Percentiles rank a stretch among this genome's conserved stretches.
phyloP scores from a whole-genome alignment of 169 alveolate genomes.

The Eimeria falciformis region DNA sequence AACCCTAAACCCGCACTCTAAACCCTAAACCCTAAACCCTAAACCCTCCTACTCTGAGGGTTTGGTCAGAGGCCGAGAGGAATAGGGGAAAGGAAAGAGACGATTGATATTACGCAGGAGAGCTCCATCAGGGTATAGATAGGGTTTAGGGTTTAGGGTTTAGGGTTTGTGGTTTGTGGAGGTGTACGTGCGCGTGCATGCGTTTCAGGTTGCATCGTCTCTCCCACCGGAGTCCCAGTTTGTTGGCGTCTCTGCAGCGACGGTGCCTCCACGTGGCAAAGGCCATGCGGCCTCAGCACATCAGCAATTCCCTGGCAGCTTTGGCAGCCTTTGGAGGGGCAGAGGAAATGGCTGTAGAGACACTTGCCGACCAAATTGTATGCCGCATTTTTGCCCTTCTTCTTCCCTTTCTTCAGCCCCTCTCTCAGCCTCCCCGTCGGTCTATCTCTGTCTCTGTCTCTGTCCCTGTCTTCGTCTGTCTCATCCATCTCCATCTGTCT shows the following conservation, averaged over 20 bases:
- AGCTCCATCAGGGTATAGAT: neutral
- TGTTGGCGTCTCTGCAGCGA: neutral
- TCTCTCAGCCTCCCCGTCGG: neutral
- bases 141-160: conserved; percentile 3
- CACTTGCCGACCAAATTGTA: neutral
- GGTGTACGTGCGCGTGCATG: neutral
- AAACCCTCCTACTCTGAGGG: neutral
- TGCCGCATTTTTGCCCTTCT: neutral
- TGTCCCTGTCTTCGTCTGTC: neutral
- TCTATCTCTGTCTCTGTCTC: neutral
- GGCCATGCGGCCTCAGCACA: conserved; percentile 14
- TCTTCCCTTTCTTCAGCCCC: neutral
- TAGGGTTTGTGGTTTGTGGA: neutral
- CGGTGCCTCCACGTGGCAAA: neutral
- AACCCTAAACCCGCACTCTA: conserved; percentile 2
- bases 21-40: conserved; percentile 3
- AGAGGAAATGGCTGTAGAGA: neutral
- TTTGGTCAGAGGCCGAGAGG: neutral
- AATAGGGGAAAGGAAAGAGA: neutral
- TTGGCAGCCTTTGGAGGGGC: neutral
- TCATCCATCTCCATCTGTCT: no score
- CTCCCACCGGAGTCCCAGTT: neutral
- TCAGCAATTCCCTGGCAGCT: neutral
- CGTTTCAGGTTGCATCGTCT: neutral
- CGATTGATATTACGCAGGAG: neutral